Evolutionary conservation across 352 stramenopile species (phyloP).

Genomic region (Aphanomyces astaci): DNA sequence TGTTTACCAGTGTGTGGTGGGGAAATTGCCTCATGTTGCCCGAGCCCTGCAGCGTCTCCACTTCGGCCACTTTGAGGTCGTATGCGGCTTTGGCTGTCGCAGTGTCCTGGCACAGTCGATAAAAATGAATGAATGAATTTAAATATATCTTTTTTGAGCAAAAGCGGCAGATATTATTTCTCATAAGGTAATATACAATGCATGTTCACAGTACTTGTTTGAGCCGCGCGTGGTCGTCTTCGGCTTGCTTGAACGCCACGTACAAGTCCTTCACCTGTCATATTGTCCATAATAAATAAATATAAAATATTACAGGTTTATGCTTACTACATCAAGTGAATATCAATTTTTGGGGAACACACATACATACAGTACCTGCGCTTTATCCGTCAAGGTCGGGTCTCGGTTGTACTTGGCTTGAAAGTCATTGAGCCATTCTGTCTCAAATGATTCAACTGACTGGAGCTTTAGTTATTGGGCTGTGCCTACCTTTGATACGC

Average conservation of each 20-base stretch:
- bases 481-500: constrained; percentile 36
- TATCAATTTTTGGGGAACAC: background rate
- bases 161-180: too few species aligned
- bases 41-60: constrained; percentile 11
- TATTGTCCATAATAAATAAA: too few species aligned
- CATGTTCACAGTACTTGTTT: constrained; percentile 27
- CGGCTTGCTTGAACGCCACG: constrained; percentile 58
- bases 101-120: too few species aligned
- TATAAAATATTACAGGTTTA: too few species aligned
- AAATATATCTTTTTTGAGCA: too few species aligned
- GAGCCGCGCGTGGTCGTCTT: constrained; percentile 40
- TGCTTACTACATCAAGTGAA: too few species aligned
- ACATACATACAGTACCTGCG: constrained; percentile 24
- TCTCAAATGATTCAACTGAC: background rate
- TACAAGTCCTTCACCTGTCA: constrained; percentile 59
- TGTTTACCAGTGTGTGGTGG: constrained; percentile 11
- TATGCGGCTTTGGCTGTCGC: constrained; percentile 40
- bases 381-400: constrained; percentile 69
- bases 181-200: background rate
- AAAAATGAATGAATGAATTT: too few species aligned
- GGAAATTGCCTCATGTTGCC: constrained; percentile 18
- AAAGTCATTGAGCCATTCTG: constrained; percentile 50
- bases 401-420: constrained; percentile 39
- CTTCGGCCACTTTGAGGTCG: constrained; percentile 34
- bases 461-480: background rate